phyloP scores from a whole-genome alignment of 352 stramenopile genomes.

The Thalassiosira mediterranea region DNA sequence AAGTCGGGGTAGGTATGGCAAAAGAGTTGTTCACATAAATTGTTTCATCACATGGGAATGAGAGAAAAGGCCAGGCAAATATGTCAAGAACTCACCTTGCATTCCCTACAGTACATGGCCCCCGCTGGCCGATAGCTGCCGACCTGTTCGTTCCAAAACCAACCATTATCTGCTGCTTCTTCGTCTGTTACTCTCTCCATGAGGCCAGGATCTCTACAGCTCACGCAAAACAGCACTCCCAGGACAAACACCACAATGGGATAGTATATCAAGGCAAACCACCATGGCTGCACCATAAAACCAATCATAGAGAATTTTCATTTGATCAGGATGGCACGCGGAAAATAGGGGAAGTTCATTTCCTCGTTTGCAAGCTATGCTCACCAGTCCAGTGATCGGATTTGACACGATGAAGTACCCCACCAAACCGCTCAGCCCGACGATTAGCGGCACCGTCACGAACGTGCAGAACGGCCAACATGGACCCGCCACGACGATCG shows the following conservation, averaged over 20 bases:
- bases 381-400: conserved; percentile 58
- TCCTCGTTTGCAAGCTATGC: conserved; percentile 23
- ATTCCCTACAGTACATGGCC: conserved; percentile 83
- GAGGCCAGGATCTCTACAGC: conserved; percentile 79
- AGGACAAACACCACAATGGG: conserved; percentile 69
- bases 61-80: conserved; percentile 8
- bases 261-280: conserved; percentile 76
- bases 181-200: conserved; percentile 79
- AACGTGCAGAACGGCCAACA: conserved; percentile 84
- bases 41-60: too few species aligned
- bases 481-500: conserved; percentile 76
- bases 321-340: too few species aligned
- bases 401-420: conserved; percentile 76
- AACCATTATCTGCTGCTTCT: conserved; percentile 77
- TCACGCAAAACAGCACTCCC: conserved; percentile 72
- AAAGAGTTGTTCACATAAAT: conserved; percentile 6
- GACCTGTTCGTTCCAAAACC: conserved; percentile 86
- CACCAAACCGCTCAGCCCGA: conserved; percentile 63
- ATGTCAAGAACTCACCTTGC: conserved; percentile 50
- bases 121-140: conserved; percentile 81
- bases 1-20: too few species aligned
- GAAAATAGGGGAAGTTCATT: not conserved
- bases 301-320: too few species aligned
- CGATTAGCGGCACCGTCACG: conserved; percentile 79
- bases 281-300: conserved; percentile 52